phyloP scores from a whole-genome alignment of 176 grass and related monocot species.

The Oryza punctata region DNA sequence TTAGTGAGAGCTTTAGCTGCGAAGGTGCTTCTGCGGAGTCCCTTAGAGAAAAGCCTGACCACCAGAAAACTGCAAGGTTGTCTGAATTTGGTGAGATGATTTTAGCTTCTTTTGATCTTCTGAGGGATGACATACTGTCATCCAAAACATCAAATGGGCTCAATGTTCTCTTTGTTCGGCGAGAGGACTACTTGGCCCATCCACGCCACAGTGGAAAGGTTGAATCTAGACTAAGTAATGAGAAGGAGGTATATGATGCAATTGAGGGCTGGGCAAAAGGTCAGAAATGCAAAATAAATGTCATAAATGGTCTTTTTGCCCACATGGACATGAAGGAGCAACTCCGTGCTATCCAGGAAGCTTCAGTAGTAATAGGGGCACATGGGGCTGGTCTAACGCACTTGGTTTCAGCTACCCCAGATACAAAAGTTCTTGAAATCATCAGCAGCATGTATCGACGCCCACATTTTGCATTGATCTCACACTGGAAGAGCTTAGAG shows the following conservation, averaged over 20 bases:
- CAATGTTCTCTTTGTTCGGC: slow-evolving; percentile 90
- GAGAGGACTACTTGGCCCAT: slow-evolving; percentile 94
- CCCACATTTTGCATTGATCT: slow-evolving; percentile 85
- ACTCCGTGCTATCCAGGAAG: slow-evolving; percentile 73
- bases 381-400: slow-evolving; percentile 96
- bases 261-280: slow-evolving; percentile 73
- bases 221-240: slow-evolving; percentile 88
- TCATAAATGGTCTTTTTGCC: slow-evolving; percentile 85
- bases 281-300: slow-evolving; percentile 78
- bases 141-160: slow-evolving; percentile 47
- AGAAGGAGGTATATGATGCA: slow-evolving; percentile 67
- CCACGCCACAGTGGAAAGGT: slow-evolving; percentile 89
- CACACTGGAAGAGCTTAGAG: slow-evolving; percentile 83
- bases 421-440: slow-evolving; percentile 86
- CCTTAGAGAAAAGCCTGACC: slow-evolving; percentile 52
- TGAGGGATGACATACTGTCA: slow-evolving; percentile 41
- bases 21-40: slow-evolving; percentile 54
- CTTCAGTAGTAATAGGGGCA: slow-evolving; percentile 85
- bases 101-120: slow-evolving; percentile 65
- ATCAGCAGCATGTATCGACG: slow-evolving; percentile 84
- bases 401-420: slow-evolving; percentile 68
- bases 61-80: slow-evolving; percentile 74
- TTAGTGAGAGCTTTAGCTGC: slow-evolving; percentile 71
- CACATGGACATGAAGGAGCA: slow-evolving; percentile 97
- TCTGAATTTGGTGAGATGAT: slow-evolving; percentile 98